Percentiles rank a stretch among this genome's conserved stretches.
These are phyloP conservation scores for Backusella macrospora DNA, from an alignment of 192 early-diverging fungal genomes.

Conservation along the genomic window DNA sequence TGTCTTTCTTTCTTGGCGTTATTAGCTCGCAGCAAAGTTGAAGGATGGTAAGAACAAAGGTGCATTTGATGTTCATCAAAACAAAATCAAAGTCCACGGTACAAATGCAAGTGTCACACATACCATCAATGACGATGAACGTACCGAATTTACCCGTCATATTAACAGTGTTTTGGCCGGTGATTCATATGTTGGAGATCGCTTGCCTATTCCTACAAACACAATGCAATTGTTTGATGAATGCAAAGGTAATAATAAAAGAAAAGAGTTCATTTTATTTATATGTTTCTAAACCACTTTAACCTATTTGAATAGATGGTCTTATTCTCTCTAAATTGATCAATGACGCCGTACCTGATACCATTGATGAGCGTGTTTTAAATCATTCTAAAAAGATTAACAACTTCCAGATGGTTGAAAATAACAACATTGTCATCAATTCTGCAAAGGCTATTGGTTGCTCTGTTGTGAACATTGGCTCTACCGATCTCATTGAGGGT, in stretches of 20 bases:
- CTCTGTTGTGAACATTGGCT: constrained; percentile 97
- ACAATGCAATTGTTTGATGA: constrained; percentile 98
- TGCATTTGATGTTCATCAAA: constrained; percentile 60
- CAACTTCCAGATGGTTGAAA: constrained; percentile 97
- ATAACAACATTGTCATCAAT: constrained; percentile 99
- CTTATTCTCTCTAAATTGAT: constrained; percentile 96
- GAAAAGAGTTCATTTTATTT: background rate
- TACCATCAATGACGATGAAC: constrained; percentile 98
- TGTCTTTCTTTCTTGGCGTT: constrained; percentile 25
- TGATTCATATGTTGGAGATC: constrained; percentile 82
- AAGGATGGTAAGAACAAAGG: constrained; percentile 51
- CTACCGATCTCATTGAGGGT: constrained; percentile 95
- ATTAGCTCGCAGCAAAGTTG: constrained; percentile 54
- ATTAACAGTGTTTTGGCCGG: constrained; percentile 85
- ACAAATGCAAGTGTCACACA: constrained; percentile 88
- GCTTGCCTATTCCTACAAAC: constrained; percentile 89
- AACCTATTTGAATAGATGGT: constrained; percentile 59
- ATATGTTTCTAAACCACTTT: background rate
- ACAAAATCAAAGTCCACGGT: constrained; percentile 88
- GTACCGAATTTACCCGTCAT: constrained; percentile 93
- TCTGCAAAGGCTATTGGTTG: constrained; percentile 99
- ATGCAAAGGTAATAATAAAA: constrained; percentile 66
- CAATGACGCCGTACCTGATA: constrained; percentile 94
- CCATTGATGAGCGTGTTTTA: constrained; percentile 98
- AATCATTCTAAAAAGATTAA: constrained; percentile 88